Evolutionary conservation across 805 yeast genomes (phyloP).

Genomic region (Wickerhamiella kazuoi): DNA sequence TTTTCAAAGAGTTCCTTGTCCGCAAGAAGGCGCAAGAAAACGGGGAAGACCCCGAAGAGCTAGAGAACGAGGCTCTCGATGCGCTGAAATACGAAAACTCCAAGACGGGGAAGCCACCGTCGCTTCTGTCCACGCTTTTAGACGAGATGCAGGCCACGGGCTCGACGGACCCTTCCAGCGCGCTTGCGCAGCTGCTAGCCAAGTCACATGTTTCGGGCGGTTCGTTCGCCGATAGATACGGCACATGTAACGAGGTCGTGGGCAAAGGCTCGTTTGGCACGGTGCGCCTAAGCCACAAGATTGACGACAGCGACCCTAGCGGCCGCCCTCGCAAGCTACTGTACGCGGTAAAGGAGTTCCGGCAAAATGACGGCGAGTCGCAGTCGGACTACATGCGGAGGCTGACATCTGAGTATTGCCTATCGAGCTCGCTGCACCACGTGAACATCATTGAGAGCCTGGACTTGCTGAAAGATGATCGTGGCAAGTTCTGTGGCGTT

Average conservation of each 20-base stretch:
- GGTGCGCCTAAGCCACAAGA: conserved; percentile 64
- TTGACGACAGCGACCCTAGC: conserved; percentile 22
- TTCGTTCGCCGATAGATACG: conserved; percentile 81
- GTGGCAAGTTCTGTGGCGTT: conserved; percentile 60
- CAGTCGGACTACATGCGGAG: conserved; percentile 43
- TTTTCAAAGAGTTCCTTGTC: conserved; percentile 12
- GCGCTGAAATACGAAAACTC: conserved; percentile 8
- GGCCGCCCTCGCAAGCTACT: conserved; percentile 25
- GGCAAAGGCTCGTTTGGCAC: conserved; percentile 91
- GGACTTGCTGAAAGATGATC: conserved; percentile 57
- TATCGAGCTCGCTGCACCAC: conserved; percentile 57
- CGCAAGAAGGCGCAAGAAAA: conserved; percentile 4
- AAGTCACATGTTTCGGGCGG: conserved; percentile 2
- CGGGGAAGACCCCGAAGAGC: conserved; percentile 3
- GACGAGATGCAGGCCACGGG: conserved; percentile 7
- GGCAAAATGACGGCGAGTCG: conserved; percentile 39
- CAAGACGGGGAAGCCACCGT: conserved; percentile 10
- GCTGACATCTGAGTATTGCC: conserved; percentile 76
- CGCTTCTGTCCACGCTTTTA: conserved; percentile 10
- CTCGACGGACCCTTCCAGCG: background rate
- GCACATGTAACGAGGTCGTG: conserved; percentile 77
- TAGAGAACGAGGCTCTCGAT: conserved; percentile 11
- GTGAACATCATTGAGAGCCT: conserved; percentile 57
- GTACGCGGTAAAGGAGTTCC: conserved; percentile 63
- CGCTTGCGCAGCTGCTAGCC: conserved; percentile 1